Conservation (phyloP, 1,139 yeast genomes). For the Lodderomyces orthopsilosis region DNA sequence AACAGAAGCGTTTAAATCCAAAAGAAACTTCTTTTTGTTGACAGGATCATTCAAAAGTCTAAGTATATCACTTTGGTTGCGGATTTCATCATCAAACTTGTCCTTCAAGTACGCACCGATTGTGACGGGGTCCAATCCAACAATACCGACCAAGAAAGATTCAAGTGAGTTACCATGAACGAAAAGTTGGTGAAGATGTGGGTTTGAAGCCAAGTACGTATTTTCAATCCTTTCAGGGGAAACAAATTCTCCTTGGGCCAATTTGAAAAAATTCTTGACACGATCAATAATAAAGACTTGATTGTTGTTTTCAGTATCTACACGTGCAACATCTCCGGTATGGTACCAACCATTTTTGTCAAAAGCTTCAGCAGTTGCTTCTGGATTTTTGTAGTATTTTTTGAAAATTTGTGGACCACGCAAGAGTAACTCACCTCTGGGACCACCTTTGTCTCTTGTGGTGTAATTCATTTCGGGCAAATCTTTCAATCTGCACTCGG, state of each 20-base stretch:
- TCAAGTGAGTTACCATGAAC: constrained; percentile 62
- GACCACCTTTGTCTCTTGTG: constrained; percentile 31
- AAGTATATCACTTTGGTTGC: constrained; percentile 24
- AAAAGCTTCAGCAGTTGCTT: constrained; percentile 41
- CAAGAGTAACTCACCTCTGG: constrained; percentile 41
- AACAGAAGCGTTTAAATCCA: constrained; percentile 25
- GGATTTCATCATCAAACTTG: constrained; percentile 17
- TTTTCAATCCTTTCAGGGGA: constrained; percentile 45
- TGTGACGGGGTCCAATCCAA: constrained; percentile 47
- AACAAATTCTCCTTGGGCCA: constrained; percentile 45
- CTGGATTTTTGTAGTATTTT: constrained; percentile 38
- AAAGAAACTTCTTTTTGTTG: constrained; percentile 27
- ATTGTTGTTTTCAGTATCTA: constrained; percentile 20
- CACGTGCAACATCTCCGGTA: constrained; percentile 40
- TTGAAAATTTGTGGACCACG: constrained; percentile 40
- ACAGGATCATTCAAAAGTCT: constrained; percentile 26
- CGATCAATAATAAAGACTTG: constrained; percentile 38
- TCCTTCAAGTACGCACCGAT: constrained; percentile 18
- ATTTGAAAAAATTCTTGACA: constrained; percentile 44
- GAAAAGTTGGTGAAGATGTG: constrained; percentile 33
- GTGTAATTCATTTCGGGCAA: constrained; percentile 39
- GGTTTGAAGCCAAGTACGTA: constrained; percentile 31
- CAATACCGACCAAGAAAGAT: constrained; percentile 58
- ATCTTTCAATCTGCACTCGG: constrained; percentile 37
- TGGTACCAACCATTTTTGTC: constrained; percentile 55